Percentiles rank a stretch among this genome's conserved stretches.
Evolutionary conservation across 2,329 filamentous ascomycete species (phyloP).

Genomic region (Pseudovirgaria hyperparasitica): DNA sequence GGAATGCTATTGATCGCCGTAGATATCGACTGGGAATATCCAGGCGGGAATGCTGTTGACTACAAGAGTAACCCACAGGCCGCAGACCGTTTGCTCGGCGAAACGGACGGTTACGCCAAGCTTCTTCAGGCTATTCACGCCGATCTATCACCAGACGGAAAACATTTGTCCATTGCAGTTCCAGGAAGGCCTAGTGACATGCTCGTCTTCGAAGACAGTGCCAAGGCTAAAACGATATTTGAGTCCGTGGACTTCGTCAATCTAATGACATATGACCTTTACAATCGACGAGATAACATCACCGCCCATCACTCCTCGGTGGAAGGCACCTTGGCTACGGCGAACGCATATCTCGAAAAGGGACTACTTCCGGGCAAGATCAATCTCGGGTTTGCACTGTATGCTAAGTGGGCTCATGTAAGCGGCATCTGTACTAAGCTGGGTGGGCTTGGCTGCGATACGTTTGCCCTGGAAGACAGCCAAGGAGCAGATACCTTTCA

Average conservation of each 20-base stretch:
- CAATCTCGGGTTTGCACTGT: slow-evolving; percentile 56
- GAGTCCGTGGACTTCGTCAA: slow-evolving; percentile 54
- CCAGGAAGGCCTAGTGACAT: slow-evolving; percentile 52
- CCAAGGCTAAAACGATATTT: slow-evolving; percentile 50
- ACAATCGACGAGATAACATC: slow-evolving; percentile 52
- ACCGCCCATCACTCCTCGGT: slow-evolving; percentile 57
- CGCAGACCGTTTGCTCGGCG: slow-evolving; percentile 41
- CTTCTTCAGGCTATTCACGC: slow-evolving; percentile 46
- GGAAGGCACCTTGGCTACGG: slow-evolving; percentile 37
- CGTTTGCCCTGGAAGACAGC: slow-evolving; percentile 45
- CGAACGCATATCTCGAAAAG: slow-evolving; percentile 47
- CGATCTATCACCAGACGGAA: slow-evolving; percentile 43
- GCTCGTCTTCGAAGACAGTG: slow-evolving; percentile 49
- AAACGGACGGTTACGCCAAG: slow-evolving; percentile 50
- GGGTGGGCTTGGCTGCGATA: slow-evolving; percentile 47
- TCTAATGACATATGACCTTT: slow-evolving; percentile 62
- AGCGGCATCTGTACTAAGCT: slow-evolving; percentile 30
- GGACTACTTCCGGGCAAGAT: slow-evolving; percentile 44
- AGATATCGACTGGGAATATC: slow-evolving; percentile 57
- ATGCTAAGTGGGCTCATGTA: slow-evolving; percentile 53
- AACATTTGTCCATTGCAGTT: slow-evolving; percentile 54
- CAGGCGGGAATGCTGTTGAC: slow-evolving; percentile 54
- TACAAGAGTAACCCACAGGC: slow-evolving; percentile 51
- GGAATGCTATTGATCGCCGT: slow-evolving; percentile 7
- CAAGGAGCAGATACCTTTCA: slow-evolving; percentile 47